Base-by-base conservation (phyloP, 2,329 filamentous ascomycete species). In the Fusarium anguioides region DNA sequence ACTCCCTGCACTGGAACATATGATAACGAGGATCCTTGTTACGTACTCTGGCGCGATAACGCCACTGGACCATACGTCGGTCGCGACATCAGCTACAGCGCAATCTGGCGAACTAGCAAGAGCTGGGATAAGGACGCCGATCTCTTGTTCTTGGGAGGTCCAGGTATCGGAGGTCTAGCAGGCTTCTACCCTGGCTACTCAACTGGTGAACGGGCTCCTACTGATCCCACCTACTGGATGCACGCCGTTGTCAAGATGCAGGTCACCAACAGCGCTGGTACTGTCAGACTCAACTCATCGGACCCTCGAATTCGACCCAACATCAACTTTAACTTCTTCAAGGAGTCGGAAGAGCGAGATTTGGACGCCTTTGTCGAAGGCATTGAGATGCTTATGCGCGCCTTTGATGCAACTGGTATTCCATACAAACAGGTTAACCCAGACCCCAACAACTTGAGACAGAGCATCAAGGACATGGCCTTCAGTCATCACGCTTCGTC, bases 171-270 rank as follows among this genome's bases (percentile, higher is more conserved):
- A 0, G 55, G 55, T 0, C 14, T 58, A 0, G 12, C 15, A 2
- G 55, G 55, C 1, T 58, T 57, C 40, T 58, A 58, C 5, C 55
- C 55, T 0, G 55, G 55, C 0, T 58, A 58, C 51, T 58, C n/a
- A n/a, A n/a, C 55, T 8, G 27, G 9, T 5, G 39, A 1, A 39
- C 24, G 2, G 55, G 12, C 1, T 33, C 35, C 27, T 12, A 9
- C 5, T 1, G 33, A 47, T 5, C 40, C 51, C 3, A 4, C 21
- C 6, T 14, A 23, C 20, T 58, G 55, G 55, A 47, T 58, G 39
- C 55, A 58, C 18, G 55, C 55, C 2, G 26, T 58, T 0, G 51
- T 58, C 2, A 58, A 58, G 18, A 58, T 58, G 55, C 55, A 58
- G 15, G 58, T 52, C 0, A 57, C 31, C 18, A 57, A 58, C 18